Percentiles rank a stretch among this genome's conserved stretches.
phyloP scores from a whole-genome alignment of 805 yeast species.

The Priceomyces castillae region DNA sequence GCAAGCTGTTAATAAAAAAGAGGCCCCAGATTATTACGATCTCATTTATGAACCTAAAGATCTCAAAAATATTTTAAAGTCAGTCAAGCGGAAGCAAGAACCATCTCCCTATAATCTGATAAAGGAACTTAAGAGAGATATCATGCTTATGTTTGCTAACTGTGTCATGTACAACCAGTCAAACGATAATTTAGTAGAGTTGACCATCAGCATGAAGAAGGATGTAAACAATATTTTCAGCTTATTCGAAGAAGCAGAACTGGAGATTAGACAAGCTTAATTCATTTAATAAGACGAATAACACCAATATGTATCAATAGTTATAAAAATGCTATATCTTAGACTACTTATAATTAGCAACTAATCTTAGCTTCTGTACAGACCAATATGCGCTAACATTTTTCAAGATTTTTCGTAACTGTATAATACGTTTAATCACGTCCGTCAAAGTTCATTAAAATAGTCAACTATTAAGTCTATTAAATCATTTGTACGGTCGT shows the following conservation, averaged over 20 bases:
- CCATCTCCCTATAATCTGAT: constrained; percentile 49
- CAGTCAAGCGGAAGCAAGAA: constrained; percentile 44
- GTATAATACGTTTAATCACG: neutral
- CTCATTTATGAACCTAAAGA: constrained; percentile 66
- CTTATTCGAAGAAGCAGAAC: constrained; percentile 57
- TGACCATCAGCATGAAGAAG: constrained; percentile 68
- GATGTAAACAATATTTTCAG: constrained; percentile 58
- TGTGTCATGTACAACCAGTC: constrained; percentile 78
- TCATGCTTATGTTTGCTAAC: constrained; percentile 77
- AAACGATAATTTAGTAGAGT: constrained; percentile 56
- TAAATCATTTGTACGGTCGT: neutral
- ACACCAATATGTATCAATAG: neutral
- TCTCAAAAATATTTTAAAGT: constrained; percentile 57
- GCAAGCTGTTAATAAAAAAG: constrained; percentile 63
- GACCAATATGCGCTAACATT: too few relatives aligned
- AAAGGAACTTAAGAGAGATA: constrained; percentile 61
- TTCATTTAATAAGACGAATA: neutral
- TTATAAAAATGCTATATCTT: too few relatives aligned
- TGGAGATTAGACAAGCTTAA: constrained; percentile 12
- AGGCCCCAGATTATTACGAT: constrained; percentile 67
- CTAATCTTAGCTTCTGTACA: neutral
- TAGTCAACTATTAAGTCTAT: neutral
- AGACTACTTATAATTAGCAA: too few relatives aligned
- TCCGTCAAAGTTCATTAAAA: neutral
- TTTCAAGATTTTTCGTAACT: neutral